These are phyloP conservation scores for Logfia minima DNA, from an alignment of 129 eudicot species.

Conservation along the genomic window DNA sequence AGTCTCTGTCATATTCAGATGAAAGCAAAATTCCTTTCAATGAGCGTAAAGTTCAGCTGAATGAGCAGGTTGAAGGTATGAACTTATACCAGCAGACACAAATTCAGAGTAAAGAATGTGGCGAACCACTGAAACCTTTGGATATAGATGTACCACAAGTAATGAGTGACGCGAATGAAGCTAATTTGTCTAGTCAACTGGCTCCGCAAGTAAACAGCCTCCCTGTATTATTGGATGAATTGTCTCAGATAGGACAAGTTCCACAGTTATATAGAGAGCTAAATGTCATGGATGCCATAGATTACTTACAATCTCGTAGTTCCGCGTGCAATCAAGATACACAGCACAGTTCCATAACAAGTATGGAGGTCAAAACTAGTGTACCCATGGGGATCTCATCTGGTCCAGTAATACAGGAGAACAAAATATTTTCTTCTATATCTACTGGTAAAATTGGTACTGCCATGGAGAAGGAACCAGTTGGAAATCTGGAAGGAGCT, in stretches of 20 bases:
- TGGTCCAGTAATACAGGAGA: slow-evolving; percentile 23
- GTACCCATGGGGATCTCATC: slow-evolving; percentile 18
- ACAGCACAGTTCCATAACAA: slow-evolving; percentile 21
- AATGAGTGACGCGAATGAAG: slow-evolving; percentile 4
- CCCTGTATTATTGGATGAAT: slow-evolving; percentile 13
- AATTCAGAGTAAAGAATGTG: slow-evolving; percentile 24
- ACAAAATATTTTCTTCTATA: slow-evolving; percentile 15
- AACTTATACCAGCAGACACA: slow-evolving; percentile 12
- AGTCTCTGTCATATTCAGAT: slow-evolving; percentile 27
- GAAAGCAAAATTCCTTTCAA: slow-evolving; percentile 20
- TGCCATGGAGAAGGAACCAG: slow-evolving; percentile 23
- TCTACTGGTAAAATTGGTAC: slow-evolving; percentile 18
- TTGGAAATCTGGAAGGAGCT: slow-evolving; percentile 24
- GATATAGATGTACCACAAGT: slow-evolving; percentile 23
- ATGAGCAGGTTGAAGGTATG: slow-evolving; percentile 31
- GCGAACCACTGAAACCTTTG: slow-evolving; percentile 23
- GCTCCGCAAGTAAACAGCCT: slow-evolving; percentile 26
- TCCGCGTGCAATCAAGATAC: slow-evolving; percentile 35
- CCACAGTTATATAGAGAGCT: slow-evolving; percentile 33
- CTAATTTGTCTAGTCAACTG: slow-evolving; percentile 34
- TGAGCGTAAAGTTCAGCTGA: slow-evolving; percentile 32
- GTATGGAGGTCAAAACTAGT: slow-evolving; percentile 14
- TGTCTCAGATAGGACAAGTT: slow-evolving; percentile 26
- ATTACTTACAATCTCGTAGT: slow-evolving; percentile 24
- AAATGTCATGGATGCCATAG: slow-evolving; percentile 31